Percentiles rank a stretch among this genome's conserved stretches.
These are phyloP conservation scores for Verruconis gallopava DNA, from an alignment of 2,329 filamentous ascomycete species.

Conservation along the genomic window DNA sequence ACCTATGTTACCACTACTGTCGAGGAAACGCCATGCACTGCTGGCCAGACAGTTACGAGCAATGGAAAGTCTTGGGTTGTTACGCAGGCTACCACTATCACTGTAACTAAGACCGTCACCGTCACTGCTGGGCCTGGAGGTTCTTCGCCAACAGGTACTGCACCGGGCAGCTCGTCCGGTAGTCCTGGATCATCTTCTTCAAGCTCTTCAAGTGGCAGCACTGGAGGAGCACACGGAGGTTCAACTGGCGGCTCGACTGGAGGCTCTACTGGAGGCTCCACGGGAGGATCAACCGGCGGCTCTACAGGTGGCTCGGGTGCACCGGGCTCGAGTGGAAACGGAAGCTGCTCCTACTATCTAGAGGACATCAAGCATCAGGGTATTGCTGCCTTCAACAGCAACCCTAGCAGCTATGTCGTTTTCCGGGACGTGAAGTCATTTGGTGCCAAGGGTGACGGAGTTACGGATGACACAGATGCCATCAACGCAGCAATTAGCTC, in stretches of 20 bases:
- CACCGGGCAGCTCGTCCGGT: too few relatives aligned
- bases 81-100: background rate
- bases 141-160: too few relatives aligned
- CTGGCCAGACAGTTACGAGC: background rate
- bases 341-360: slow-evolving; percentile 41
- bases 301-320: background rate
- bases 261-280: background rate
- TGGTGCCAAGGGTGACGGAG: slow-evolving; percentile 8
- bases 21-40: background rate
- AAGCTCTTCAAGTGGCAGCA: too few relatives aligned
- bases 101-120: background rate
- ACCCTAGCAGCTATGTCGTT: background rate
- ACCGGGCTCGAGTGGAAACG: background rate
- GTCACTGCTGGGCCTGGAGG: too few relatives aligned
- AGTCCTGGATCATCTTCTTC: too few relatives aligned
- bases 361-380: slow-evolving; percentile 56
- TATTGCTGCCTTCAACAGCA: slow-evolving; percentile 45
- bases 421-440: slow-evolving; percentile 9
- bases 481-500: slow-evolving; percentile 34
- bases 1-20: background rate
- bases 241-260: background rate
- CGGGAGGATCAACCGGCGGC: background rate
- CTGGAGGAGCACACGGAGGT: too few relatives aligned
- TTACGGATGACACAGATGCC: slow-evolving; percentile 36
- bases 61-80: background rate